Percentiles rank a stretch among this genome's conserved stretches.
These are phyloP conservation scores for Neoscytalidium dimidiatum DNA, from an alignment of 2,329 filamentous ascomycete species.

Conservation along the genomic window DNA sequence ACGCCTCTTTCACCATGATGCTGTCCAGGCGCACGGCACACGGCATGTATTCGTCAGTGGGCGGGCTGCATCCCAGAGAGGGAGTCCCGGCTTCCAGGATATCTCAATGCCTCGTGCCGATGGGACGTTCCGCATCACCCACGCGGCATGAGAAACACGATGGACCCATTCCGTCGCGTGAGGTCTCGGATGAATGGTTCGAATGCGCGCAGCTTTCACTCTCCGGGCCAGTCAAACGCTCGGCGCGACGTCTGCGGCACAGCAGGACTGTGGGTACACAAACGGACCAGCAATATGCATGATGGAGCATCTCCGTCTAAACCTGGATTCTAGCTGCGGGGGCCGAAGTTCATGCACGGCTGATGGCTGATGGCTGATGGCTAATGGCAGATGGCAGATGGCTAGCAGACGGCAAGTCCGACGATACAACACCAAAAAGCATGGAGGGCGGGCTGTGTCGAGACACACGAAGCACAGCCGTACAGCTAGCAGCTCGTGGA, in stretches of 20 bases:
- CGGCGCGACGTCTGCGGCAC: background rate
- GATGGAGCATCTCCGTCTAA: background rate
- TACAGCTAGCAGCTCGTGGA: background rate
- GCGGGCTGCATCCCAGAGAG: background rate
- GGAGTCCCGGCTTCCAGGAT: background rate
- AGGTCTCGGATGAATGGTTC: background rate
- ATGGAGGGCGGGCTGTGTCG: background rate
- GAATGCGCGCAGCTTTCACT: background rate
- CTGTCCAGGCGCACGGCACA: background rate
- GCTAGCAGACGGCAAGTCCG: background rate
- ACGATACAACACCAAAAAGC: background rate
- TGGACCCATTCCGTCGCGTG: background rate
- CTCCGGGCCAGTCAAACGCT: background rate
- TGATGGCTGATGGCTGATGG: background rate
- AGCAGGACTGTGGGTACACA: background rate
- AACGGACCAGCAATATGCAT: background rate
- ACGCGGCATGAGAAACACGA: background rate
- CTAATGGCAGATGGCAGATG: no score
- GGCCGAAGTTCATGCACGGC: background rate
- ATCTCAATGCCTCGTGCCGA: background rate
- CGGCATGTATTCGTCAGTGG: background rate
- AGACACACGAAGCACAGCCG: background rate
- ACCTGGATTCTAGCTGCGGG: background rate
- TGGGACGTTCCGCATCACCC: background rate
- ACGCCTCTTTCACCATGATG: background rate